A percentile compares a stretch with the other conserved stretches of the same genome.
phyloP scores from a whole-genome alignment of 169 alveolate genomes.

The Eimeria acervulina region DNA sequence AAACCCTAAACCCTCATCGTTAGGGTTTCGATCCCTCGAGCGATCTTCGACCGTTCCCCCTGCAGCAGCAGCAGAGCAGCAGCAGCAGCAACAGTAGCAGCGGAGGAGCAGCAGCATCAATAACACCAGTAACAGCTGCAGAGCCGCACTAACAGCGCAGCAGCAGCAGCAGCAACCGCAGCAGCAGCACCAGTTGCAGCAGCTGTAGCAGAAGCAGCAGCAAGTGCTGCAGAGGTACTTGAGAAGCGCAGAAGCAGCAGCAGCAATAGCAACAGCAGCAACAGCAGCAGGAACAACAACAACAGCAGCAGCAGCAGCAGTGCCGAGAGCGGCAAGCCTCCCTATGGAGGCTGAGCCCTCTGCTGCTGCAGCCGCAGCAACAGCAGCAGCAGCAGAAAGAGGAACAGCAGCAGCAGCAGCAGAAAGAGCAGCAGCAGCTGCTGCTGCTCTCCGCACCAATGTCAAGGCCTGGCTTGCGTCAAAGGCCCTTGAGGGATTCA shows the following conservation, averaged over 20 bases:
- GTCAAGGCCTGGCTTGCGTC: neutral
- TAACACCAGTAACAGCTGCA: neutral
- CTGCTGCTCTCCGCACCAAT: neutral
- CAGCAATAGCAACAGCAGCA: constrained; percentile 41
- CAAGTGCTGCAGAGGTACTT: too few species aligned
- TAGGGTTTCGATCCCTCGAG: too few species aligned
- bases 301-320: constrained; percentile 47
- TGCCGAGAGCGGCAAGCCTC: neutral
- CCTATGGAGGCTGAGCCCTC: neutral
- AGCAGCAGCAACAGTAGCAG: constrained; percentile 4
- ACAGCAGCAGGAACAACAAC: constrained; percentile 34
- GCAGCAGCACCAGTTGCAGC: neutral
- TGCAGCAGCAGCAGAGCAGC: constrained; percentile 10
- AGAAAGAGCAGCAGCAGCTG: constrained; percentile 36
- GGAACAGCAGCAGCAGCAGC: constrained; percentile 24
- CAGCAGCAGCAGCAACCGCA: neutral
- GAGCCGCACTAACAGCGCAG: neutral
- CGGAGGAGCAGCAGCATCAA: neutral
- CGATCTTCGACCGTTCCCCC: neutral
- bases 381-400: constrained; percentile 20
- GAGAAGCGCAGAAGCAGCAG: neutral
- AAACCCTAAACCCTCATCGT: too few species aligned
- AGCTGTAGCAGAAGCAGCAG: neutral
- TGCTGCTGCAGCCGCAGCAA: neutral
- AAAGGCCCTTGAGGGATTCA: neutral